These are phyloP conservation scores for Penicillium hesseltinei DNA, from an alignment of 2,329 filamentous ascomycete species.

Conservation along the genomic window DNA sequence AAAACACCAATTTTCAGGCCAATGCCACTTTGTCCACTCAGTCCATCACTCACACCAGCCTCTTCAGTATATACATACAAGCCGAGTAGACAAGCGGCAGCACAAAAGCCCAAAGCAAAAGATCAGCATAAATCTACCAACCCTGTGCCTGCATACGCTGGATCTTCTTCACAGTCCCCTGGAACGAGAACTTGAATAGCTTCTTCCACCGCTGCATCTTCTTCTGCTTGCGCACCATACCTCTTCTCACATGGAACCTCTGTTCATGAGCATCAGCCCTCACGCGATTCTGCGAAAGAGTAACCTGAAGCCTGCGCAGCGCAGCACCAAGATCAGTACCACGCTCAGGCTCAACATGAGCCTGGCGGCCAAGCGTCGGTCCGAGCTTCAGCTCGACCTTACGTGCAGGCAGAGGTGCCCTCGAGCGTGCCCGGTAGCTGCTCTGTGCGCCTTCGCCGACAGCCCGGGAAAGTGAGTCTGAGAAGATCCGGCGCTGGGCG, in stretches of 20 bases:
- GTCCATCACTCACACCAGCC: slow-evolving; percentile 8
- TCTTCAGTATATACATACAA: slow-evolving; percentile 18
- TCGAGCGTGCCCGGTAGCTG: slow-evolving; percentile 1
- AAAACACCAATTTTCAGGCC: slow-evolving; percentile 9
- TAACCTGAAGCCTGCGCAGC: slow-evolving; percentile 27
- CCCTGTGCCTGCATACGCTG: slow-evolving; percentile 47
- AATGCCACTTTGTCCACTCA: slow-evolving; percentile 7
- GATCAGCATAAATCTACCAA: slow-evolving; percentile 35
- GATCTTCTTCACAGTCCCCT: slow-evolving; percentile 42
- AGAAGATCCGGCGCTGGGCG: slow-evolving; percentile 7
- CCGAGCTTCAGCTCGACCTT: slow-evolving; percentile 37
- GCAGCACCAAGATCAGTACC: slow-evolving; percentile 32
- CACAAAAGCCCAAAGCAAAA: background rate
- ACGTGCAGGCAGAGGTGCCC: slow-evolving; percentile 20
- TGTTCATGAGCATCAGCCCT: slow-evolving; percentile 33
- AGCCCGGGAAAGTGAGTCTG: slow-evolving; percentile 22
- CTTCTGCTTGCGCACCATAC: slow-evolving; percentile 42
- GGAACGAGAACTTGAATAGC: slow-evolving; percentile 46
- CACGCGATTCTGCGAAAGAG: slow-evolving; percentile 36
- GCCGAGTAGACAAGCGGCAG: slow-evolving; percentile 9
- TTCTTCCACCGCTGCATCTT: slow-evolving; percentile 43
- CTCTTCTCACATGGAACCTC: slow-evolving; percentile 44
- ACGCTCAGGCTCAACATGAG: slow-evolving; percentile 34
- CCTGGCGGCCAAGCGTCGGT: slow-evolving; percentile 38
- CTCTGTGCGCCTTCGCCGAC: slow-evolving; percentile 18